Evolutionary conservation across 2,329 filamentous ascomycete species (phyloP).

Genomic region (Zymoseptoria brevis): DNA sequence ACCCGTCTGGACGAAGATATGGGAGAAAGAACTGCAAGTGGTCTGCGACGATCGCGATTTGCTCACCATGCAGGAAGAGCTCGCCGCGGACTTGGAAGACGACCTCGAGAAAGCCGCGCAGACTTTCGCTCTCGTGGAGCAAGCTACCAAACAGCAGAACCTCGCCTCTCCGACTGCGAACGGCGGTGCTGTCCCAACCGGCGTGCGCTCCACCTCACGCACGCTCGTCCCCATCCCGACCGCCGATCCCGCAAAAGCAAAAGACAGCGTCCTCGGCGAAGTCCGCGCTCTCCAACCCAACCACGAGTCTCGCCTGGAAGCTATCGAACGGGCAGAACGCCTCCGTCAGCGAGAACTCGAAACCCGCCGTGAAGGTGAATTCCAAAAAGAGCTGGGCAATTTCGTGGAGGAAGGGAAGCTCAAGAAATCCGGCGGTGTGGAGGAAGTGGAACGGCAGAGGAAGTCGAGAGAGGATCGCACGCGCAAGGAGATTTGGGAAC

Average conservation of each 20-base stretch:
- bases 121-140: constrained; percentile 90
- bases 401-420: constrained; percentile 88
- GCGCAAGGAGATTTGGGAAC: constrained; percentile 62
- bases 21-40: constrained; percentile 93
- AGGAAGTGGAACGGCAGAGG: constrained; percentile 81
- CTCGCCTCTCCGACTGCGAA: constrained; percentile 52
- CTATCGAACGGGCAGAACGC: constrained; percentile 95
- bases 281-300: constrained; percentile 90
- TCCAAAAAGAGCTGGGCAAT: constrained; percentile 73
- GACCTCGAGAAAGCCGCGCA: constrained; percentile 91
- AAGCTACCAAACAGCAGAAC: constrained; percentile 94
- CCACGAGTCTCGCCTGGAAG: constrained; percentile 85
- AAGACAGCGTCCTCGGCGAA: constrained; percentile 86
- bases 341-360: constrained; percentile 81
- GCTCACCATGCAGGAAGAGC: constrained; percentile 90
- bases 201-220: constrained; percentile 29
- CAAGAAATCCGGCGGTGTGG: constrained; percentile 92
- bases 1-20: constrained; percentile 97
- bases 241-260: constrained; percentile 69
- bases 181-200: constrained; percentile 6
- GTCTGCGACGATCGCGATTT: constrained; percentile 94
- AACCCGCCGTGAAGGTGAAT: constrained; percentile 61
- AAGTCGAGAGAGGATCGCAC: constrained; percentile 81
- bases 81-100: constrained; percentile 84
- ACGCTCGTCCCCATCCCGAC: constrained; percentile 38